Conservation (phyloP, 2,329 filamentous ascomycete species). For the Scolecobasidium constrictum region DNA sequence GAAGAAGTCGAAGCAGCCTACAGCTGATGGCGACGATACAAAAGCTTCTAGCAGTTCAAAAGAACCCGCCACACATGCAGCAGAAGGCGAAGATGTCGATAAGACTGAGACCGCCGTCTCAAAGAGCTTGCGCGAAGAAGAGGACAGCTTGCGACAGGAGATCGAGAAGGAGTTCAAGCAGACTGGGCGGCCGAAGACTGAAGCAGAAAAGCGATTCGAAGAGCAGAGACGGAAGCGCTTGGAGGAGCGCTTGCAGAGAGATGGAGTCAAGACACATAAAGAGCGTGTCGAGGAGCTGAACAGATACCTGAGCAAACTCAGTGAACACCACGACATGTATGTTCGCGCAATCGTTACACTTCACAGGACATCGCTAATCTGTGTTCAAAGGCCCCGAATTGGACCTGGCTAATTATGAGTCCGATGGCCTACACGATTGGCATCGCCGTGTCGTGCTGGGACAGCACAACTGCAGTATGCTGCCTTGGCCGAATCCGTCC, state of each 20-base stretch:
- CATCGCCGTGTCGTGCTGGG: too few relatives aligned
- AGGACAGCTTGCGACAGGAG: conserved; percentile 15
- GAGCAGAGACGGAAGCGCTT: conserved; percentile 73
- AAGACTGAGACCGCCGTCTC: neutral
- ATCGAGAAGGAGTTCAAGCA: conserved; percentile 19
- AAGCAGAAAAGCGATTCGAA: conserved; percentile 70
- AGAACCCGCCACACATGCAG: conserved; percentile 10
- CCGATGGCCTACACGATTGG: too few relatives aligned
- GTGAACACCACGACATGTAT: conserved; percentile 95
- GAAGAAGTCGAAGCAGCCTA: conserved; percentile 43
- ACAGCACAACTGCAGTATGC: too few relatives aligned
- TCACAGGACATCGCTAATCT: conserved; percentile 9
- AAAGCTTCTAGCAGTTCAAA: conserved; percentile 5
- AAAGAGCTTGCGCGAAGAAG: conserved; percentile 13
- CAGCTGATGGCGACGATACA: conserved; percentile 18
- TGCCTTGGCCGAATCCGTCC: too few relatives aligned
- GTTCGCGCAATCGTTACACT: conserved; percentile 25
- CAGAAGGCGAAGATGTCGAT: neutral
- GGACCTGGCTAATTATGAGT: conserved; percentile 50
- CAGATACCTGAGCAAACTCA: conserved; percentile 79
- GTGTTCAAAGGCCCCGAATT: conserved; percentile 37
- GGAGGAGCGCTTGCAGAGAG: conserved; percentile 67
- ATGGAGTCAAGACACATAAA: conserved; percentile 92
- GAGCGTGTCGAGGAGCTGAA: conserved; percentile 94
- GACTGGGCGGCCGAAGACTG: conserved; percentile 51